Base-by-base conservation (phyloP, 2,329 filamentous ascomycete genomes). In the Davidsoniella australis region DNA sequence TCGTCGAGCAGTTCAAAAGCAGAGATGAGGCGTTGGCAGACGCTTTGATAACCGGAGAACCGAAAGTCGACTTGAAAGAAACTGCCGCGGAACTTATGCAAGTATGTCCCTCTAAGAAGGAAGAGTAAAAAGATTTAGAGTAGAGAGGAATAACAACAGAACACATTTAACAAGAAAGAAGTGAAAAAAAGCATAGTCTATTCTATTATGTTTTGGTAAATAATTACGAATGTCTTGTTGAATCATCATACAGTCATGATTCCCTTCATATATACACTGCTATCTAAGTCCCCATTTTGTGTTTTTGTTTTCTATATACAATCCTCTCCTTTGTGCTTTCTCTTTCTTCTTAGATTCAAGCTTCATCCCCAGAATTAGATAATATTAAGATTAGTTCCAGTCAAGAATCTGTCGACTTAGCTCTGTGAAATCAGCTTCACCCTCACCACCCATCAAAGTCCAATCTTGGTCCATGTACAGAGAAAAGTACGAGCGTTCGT, bases 401-500 rank as follows among this genome's bases (percentile, higher is more conserved):
- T 52, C 50, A n/a, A 52, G 39, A 43, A 52, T 49, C 17, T 52
- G 50, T 10, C 50, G 43, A 26, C 47, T 49, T 17, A 52, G 29
- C 10, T 52, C 50, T 4, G 50, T 47, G 41, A 52, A 52, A 38
- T 52, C 50, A 2, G 50, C 42, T 39, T 52, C 50, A 5, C 50
- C 50, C 44, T 52, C 50, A 3, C 47, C 47, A 12, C 29, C 29
- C 6, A 49, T 47, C 33, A 52, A 45, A 14, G 50, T 52, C 50
- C 50, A 52, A 26, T 52, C 50, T 33, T 49, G 50, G 20, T 52
- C 50, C 39, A 52, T 49, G 12, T 52, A 52, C 18, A 52, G 26
- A 12, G 47, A 49, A 44, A 52, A 52, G 38, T 52, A 52, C 7
- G 42, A 46, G 18, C 50, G 26, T 8, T 52, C 50, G 16, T 52